These are phyloP conservation scores for Pittosporum tobira DNA, from an alignment of 129 eudicot species.

Conservation along the genomic window DNA sequence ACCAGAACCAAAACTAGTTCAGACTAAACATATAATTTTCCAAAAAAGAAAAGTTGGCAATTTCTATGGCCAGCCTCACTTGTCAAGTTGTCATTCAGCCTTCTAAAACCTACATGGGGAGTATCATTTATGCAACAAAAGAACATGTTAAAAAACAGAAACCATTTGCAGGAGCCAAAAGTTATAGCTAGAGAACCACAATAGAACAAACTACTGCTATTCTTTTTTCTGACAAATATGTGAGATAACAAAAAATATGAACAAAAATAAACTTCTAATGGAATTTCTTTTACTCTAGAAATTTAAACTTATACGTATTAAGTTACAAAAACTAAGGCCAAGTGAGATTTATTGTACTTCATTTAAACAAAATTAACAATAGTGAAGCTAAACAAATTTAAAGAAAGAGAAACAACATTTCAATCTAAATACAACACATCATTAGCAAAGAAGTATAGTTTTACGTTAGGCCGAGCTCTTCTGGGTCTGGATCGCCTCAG, in stretches of 20 bases:
- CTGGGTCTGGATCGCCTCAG: constrained; percentile 54
- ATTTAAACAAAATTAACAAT: not conserved
- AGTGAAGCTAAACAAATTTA: not conserved
- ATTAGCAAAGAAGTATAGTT: not conserved
- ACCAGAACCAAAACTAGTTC: too few species aligned
- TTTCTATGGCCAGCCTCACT: too few species aligned
- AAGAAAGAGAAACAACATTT: not conserved
- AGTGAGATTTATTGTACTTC: too few species aligned
- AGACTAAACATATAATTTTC: not conserved
- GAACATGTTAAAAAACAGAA: too few species aligned
- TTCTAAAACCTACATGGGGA: too few species aligned
- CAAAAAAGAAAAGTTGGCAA: not conserved
- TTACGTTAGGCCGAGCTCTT: constrained; percentile 57
- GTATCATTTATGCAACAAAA: too few species aligned
- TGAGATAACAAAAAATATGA: not conserved
- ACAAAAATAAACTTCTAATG: too few species aligned
- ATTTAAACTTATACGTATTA: too few species aligned
- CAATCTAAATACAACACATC: too few species aligned
- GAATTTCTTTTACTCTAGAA: not conserved
- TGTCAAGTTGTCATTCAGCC: too few species aligned
- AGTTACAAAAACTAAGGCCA: not conserved
- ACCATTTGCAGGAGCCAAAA: not conserved
- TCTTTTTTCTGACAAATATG: not conserved
- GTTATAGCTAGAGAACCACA: too few species aligned
- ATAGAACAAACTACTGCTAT: not conserved